A percentile compares a stretch with the other conserved stretches of the same genome.
Conservation (phyloP, 305 asterid genomes). For the Caryopteris hybrid region DNA sequence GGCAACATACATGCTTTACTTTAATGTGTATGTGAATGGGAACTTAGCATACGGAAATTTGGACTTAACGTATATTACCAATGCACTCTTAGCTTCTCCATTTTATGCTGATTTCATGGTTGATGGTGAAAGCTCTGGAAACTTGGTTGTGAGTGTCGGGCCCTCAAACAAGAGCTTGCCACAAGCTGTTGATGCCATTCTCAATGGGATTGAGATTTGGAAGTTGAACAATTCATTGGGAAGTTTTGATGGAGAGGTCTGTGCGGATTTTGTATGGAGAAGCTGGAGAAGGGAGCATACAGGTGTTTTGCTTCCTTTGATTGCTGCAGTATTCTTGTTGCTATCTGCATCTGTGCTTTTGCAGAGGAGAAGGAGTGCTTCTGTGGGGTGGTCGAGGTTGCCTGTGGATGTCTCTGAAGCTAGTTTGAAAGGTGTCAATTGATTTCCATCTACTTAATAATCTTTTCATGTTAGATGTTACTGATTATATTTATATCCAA, state of each 20-base stretch:
- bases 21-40: constrained; percentile 74
- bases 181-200: constrained; percentile 64
- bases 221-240: constrained; percentile 71
- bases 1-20: constrained; percentile 49
- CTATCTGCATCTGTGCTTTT: constrained; percentile 45
- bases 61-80: constrained; percentile 55
- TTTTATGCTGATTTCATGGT: constrained; percentile 82
- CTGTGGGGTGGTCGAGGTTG: constrained; percentile 57
- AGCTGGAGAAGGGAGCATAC: constrained; percentile 48
- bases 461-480: neutral
- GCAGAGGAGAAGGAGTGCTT: constrained; percentile 45
- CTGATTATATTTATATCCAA: neutral
- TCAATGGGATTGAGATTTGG: constrained; percentile 85
- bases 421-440: constrained; percentile 36
- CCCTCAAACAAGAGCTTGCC: constrained; percentile 63
- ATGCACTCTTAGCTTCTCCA: constrained; percentile 66
- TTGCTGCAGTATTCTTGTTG: constrained; percentile 55
- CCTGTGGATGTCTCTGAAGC: constrained; percentile 64
- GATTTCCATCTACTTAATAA: constrained; percentile 26
- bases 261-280: constrained; percentile 46
- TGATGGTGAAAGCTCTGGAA: constrained; percentile 34
- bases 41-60: constrained; percentile 66
- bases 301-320: constrained; percentile 34
- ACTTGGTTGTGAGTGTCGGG: constrained; percentile 57
- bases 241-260: constrained; percentile 68